Evolutionary conservation across 768 basidiomycete genomes (phyloP), one percentile per base, ranked within the genome.

Genomic region (Lepiota brunneoincarnata): DNA sequence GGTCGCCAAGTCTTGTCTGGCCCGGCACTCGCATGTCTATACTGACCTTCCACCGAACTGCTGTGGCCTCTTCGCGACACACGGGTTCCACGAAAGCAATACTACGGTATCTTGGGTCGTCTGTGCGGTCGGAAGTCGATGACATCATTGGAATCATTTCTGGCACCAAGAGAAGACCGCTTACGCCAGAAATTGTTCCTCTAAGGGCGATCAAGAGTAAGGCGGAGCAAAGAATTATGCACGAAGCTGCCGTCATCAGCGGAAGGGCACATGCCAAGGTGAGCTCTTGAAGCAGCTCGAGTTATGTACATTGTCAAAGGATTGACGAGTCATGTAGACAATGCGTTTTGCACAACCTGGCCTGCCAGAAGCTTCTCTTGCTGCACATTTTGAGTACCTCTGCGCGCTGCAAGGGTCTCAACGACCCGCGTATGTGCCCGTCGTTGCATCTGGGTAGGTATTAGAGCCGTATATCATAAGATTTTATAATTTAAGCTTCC

Each of bases 391-490:
- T 64, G 90, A 96, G 69, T 97, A 97, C 63, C 61, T 88, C 1
- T 95, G 93, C 63, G 79, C 83, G 3, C 74, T 91, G 39, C 73
- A 74, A 14, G 97, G 97, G 18, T 79, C 91, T 11, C 87, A 93
- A 63, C 80, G 95, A 37, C 82, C 85, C 44, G 95, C 97, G n/a
- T 99, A 99, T 65, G 95, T 99, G 1, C 97, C 97, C 11, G 97
- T 99, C 4, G 91, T 98, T 31, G 96, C 93, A 4, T 94, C 93
- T 1, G 97, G 97, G 90, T 91, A 68, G 57, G 79, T 61, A 6
- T 54, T 28, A 0, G 0, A 41, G 17, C 17, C 14, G n/a, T 17
- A 49, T n/a, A 23, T 39, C 9, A 44, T 28, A 10, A 6, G 2
- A 10, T 35, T 47, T 43, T 4, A 56, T 49, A 24, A 17, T 14